Evolutionary conservation across 2,329 filamentous ascomycete species (phyloP).

Genomic region (Fusarium pininemorale): DNA sequence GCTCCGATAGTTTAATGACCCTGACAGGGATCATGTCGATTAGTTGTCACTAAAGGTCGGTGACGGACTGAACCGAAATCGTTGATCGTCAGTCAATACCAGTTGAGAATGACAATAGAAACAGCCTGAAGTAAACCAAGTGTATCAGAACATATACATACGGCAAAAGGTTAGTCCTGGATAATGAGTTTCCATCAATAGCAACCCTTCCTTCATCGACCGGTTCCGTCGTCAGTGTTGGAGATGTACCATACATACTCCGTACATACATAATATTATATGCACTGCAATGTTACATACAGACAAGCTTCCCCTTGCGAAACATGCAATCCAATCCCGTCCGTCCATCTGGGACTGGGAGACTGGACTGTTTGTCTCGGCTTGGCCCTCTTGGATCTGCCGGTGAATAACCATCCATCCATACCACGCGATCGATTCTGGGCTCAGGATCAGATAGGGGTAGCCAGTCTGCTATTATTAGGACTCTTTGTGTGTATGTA

Average conservation of each 20-base stretch:
- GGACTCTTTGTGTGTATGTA: background rate
- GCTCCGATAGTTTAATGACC: constrained; percentile 50
- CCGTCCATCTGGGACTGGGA: background rate
- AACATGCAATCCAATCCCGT: constrained; percentile 18
- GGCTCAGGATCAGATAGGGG: constrained; percentile 13
- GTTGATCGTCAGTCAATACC: background rate
- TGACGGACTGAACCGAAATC: background rate
- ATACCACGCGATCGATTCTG: constrained; percentile 19
- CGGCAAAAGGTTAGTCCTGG: background rate
- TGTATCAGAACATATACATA: background rate
- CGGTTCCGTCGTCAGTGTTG: background rate
- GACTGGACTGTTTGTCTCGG: background rate
- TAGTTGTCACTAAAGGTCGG: constrained; percentile 9
- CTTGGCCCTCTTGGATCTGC: constrained; percentile 23
- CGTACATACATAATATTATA: background rate
- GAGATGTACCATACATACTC: background rate
- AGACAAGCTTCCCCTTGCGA: constrained; percentile 5
- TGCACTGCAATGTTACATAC: constrained; percentile 2
- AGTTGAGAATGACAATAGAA: background rate
- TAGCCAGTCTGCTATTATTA: background rate
- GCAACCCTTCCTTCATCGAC: background rate
- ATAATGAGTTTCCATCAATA: constrained; percentile 14
- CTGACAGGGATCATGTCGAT: constrained; percentile 32
- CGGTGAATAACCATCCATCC: background rate
- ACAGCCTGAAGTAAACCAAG: background rate